Conservation (phyloP, 78 protist genomes). For the Blattamonas nauphoetae region DNA sequence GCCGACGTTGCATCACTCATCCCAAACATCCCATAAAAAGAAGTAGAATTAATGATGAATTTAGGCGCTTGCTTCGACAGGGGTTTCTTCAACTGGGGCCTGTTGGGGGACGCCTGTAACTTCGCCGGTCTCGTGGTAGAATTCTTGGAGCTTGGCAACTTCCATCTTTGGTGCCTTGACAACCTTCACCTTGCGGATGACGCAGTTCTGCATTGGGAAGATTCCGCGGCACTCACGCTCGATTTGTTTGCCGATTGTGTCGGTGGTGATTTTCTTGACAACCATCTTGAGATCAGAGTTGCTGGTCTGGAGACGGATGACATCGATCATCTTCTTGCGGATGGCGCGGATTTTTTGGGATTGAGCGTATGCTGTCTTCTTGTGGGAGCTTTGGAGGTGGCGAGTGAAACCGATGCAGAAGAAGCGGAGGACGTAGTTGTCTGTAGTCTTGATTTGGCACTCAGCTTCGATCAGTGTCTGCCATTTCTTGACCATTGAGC, state of each 20-base stretch:
- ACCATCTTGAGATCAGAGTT: slow-evolving; percentile 54
- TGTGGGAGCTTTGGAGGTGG: slow-evolving; percentile 45
- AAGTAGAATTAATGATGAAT: no score
- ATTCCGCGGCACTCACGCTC: slow-evolving; percentile 59
- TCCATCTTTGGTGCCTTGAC: slow-evolving; percentile 81
- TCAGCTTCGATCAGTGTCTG: slow-evolving; percentile 83
- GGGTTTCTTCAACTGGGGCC: no score
- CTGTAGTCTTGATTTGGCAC: slow-evolving; percentile 76
- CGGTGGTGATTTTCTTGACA: slow-evolving; percentile 69
- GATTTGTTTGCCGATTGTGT: slow-evolving; percentile 78
- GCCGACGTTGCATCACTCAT: no score
- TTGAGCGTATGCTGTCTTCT: slow-evolving; percentile 86
- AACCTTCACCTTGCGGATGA: slow-evolving; percentile 90
- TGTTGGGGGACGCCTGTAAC: no score
- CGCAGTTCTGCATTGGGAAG: slow-evolving; percentile 89
- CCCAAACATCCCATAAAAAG: no score
- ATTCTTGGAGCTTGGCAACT: slow-evolving; percentile 34
- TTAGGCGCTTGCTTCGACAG: no score
- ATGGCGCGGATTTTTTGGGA: slow-evolving; percentile 69
- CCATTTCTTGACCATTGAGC: slow-evolving; percentile 88
- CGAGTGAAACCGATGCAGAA: slow-evolving; percentile 93
- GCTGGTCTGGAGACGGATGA: slow-evolving; percentile 65
- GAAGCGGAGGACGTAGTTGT: slow-evolving; percentile 81
- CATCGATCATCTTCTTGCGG: slow-evolving; percentile 84
- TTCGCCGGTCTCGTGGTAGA: slow-evolving; percentile 19